Evolutionary conservation across 129 eudicot genomes (phyloP).

Genomic region (Gnaphalium uliginosum): DNA sequence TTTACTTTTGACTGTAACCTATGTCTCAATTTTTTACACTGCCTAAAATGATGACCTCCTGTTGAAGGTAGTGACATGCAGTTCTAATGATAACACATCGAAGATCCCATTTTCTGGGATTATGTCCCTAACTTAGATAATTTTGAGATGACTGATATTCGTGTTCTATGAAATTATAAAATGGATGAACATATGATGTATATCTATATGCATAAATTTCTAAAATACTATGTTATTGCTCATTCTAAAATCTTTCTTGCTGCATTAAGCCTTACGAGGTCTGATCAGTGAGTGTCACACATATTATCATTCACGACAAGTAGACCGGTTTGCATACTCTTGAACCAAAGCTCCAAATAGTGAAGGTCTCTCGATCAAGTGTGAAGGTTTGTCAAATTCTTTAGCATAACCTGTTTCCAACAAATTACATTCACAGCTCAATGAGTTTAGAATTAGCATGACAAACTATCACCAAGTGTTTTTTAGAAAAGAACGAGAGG

Average conservation of each 20-base stretch:
- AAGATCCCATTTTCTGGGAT: not conserved
- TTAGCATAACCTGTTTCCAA: slow-evolving; percentile 43
- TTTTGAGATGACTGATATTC: not conserved
- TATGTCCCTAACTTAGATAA: slow-evolving; percentile 5
- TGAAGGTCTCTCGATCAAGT: slow-evolving; percentile 43
- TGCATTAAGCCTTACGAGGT: too few species aligned
- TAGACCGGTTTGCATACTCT: slow-evolving; percentile 43
- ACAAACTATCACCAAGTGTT: slow-evolving; percentile 6
- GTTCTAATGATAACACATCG: not conserved
- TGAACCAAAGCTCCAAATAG: slow-evolving; percentile 56
- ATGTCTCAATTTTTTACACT: too few species aligned
- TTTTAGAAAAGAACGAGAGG: not conserved
- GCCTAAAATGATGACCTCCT: not conserved
- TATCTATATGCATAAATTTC: not conserved
- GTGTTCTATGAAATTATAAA: not conserved
- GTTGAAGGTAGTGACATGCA: not conserved
- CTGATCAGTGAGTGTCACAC: not conserved
- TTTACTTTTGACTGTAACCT: not conserved
- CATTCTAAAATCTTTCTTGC: not conserved
- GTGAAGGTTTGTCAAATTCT: slow-evolving; percentile 49
- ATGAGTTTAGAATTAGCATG: not conserved
- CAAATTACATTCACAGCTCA: not conserved
- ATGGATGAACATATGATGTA: not conserved
- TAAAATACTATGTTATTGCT: not conserved
- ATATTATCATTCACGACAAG: slow-evolving; percentile 5